Conservation (phyloP, 768 basidiomycete species). For the Lepiota subincarnata region DNA sequence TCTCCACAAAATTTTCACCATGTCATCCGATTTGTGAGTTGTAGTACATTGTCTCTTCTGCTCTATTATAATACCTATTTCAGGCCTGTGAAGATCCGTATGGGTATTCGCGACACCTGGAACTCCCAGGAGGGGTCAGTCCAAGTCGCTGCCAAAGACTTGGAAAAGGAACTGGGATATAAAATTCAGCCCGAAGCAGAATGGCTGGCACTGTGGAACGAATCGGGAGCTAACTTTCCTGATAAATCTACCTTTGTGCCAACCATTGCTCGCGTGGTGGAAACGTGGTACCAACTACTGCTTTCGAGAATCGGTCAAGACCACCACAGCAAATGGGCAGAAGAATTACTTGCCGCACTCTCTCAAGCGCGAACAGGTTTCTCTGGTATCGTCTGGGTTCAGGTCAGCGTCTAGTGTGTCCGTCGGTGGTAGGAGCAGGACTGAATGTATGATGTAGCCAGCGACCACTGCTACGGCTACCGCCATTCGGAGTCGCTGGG, state of each 20-base stretch:
- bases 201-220: constrained; percentile 30
- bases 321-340: constrained; percentile 30
- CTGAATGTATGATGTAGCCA: constrained; percentile 14
- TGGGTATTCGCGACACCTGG: constrained; percentile 35
- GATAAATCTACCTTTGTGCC: constrained; percentile 32
- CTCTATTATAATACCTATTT: background rate
- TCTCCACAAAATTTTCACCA: background rate
- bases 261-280: constrained; percentile 26
- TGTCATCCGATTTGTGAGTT: constrained; percentile 16
- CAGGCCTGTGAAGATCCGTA: constrained; percentile 35
- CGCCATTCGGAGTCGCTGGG: constrained; percentile 27
- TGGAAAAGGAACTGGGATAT: constrained; percentile 30
- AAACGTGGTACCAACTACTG: constrained; percentile 33
- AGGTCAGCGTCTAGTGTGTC: constrained; percentile 18
- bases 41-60: background rate
- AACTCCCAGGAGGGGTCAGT: constrained; percentile 27
- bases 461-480: constrained; percentile 13
- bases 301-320: constrained; percentile 30
- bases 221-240: constrained; percentile 25
- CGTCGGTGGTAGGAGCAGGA: background rate
- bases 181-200: constrained; percentile 29
- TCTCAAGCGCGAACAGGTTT: constrained; percentile 14
- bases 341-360: constrained; percentile 26
- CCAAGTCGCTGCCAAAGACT: constrained; percentile 20
- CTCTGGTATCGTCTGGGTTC: constrained; percentile 23